Evolutionary conservation across 768 basidiomycete genomes (phyloP), one percentile per base, ranked within the genome.

Genomic region (Termitomyces bulborhizus): DNA sequence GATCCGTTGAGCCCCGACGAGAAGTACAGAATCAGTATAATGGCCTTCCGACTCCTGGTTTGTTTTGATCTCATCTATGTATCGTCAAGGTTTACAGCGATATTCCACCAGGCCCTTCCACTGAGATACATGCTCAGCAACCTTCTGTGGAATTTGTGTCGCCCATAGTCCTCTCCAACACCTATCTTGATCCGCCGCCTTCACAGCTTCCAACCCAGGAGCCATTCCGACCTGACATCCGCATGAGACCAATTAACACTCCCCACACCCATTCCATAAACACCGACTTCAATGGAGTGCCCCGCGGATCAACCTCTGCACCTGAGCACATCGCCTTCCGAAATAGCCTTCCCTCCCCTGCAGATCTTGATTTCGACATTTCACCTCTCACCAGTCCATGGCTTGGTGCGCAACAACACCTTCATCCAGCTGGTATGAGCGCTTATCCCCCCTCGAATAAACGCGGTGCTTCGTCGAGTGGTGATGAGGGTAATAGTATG

Each of bases 371-470:
- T 55, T 76, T 85, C 55, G 86, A 92, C 57, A 82, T 92, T 46
- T 89, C 88, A 1, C 89, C 90, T 0, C 71, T 92, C 21, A 88
- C 88, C 0, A 90, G 88, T 60, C 89, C 89, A 1, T 90, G 89
- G 87, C 76, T 92, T 0, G 86, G 83, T 4, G 79, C 88, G 4
- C 75, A 80, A 50, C 75, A 76, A 29, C 72, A 75, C 44, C 75
- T 77, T 26, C 72, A 74, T 37, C 37, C 41, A 26, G 41, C 44
- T 15, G 62, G 45, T 37, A 54, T 60, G 53, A 53, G 42, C 27
- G 47, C 57, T 55, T 49, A 54, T 26, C 48, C 63, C 27, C 29
- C 60, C 6, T 53, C 66, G 15, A 76, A 73, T 55, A 87, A 88
- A 57, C 79, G 85, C 12, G 74, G 76, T 0, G 80, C 78, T 3